Evolutionary conservation across 2,329 filamentous ascomycete genomes (phyloP), one percentile per base, ranked within the genome.

Genomic region (Fusarium lateritium): DNA sequence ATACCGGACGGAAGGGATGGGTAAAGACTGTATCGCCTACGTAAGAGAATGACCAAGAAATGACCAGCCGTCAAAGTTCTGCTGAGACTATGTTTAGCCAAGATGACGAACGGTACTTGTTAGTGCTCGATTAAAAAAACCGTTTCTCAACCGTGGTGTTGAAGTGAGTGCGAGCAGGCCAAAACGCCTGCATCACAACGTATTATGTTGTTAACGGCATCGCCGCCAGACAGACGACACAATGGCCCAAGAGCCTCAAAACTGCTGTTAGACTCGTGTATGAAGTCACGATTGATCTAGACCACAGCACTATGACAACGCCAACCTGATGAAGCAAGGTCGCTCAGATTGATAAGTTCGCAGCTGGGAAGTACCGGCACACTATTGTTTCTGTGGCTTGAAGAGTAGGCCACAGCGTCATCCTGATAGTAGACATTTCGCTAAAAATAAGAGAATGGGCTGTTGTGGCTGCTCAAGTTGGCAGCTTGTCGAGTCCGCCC

Each of bases 381-480:
- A 39, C 38, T 40, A 24, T 43, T 51, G 44, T 8, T 51, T 52
- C 40, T 15, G 34, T 65, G 52, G 61, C 60, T 59, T 65, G 44
- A 42, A 28, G 33, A 46, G 40, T 28, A 52, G 52, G 40, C 60
- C 24, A 42, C 38, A 40, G 34, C 62, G 31, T 65, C 62, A 65
- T 65, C 60, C 60, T 46, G 50, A 26, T 34, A 19, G 19, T 28
- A 19, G 40, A 11, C 34, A 31, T 17, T 22, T 65, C 53, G 39
- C 62, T 49, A 65, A 60, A 59, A 53, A 65, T 60, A 60, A 65
- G 28, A 42, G 15, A 42, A 42, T 51, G 36, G 46, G 34, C 52
- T 65, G 26, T 38, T 53, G 62, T 65, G 62, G 62, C 62, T 65
- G 46, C 34, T 22, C 21, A 56, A 28, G 19, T 46, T 19, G 36